These are phyloP conservation scores for Oenanthe javanica DNA, from an alignment of 140 eudicot genomes.

Conservation along the genomic window DNA sequence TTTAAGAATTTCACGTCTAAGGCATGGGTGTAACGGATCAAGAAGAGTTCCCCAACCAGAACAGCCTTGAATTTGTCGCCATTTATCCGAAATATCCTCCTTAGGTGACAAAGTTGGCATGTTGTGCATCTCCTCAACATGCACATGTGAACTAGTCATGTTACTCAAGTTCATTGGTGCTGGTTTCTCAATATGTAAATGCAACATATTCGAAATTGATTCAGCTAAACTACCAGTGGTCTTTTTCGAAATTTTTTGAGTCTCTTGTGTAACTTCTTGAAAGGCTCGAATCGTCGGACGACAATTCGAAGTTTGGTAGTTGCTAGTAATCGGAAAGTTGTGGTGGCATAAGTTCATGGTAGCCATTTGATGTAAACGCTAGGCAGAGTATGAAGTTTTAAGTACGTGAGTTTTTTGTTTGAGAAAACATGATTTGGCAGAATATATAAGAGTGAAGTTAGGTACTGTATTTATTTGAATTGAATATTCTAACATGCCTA, in stretches of 20 bases:
- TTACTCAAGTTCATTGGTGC: conserved; percentile 20
- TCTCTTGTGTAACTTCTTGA: conserved; percentile 24
- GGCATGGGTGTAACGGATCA: conserved; percentile 47
- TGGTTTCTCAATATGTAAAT: conserved; percentile 39
- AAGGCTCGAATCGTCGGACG: neutral
- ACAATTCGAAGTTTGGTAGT: neutral
- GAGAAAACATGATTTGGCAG: neutral
- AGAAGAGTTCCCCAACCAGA: conserved; percentile 59
- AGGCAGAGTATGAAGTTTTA: neutral
- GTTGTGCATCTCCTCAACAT: conserved; percentile 32
- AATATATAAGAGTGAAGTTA: neutral
- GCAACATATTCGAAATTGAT: conserved; percentile 41
- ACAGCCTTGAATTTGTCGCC: conserved; percentile 66
- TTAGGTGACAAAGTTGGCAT: conserved; percentile 53
- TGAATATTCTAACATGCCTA: no score
- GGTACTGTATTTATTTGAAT: neutral
- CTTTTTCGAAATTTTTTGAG: conserved; percentile 18
- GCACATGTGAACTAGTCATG: neutral
- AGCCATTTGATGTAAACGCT: conserved; percentile 14
- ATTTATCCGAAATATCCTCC: conserved; percentile 46
- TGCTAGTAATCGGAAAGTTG: conserved; percentile 15
- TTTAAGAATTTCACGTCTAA: conserved; percentile 51
- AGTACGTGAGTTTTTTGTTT: neutral
- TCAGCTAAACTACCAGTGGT: conserved; percentile 34
- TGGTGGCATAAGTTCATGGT: conserved; percentile 24